These are phyloP conservation scores for Nevesoporus exiguus DNA, from an alignment of 768 basidiomycete species.

Conservation along the genomic window DNA sequence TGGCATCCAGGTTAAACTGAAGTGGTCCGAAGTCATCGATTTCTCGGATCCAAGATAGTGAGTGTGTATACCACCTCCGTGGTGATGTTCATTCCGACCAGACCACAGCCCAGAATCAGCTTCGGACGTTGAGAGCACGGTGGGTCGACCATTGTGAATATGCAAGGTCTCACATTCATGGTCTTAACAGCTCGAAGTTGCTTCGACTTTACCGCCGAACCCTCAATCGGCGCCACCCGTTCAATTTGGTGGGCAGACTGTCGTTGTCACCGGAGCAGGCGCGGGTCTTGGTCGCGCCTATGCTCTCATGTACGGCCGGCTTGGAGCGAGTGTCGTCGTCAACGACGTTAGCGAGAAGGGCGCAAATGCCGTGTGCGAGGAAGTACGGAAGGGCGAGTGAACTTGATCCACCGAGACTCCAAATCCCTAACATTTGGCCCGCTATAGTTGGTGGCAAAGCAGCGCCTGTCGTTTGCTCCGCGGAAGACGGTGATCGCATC, in stretches of 20 bases:
- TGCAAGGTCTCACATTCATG: neutral
- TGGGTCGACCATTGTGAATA: slow-evolving; percentile 21
- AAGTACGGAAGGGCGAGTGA: slow-evolving; percentile 68
- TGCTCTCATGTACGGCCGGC: slow-evolving; percentile 84
- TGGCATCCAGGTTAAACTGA: slow-evolving; percentile 62
- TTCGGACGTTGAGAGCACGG: slow-evolving; percentile 59
- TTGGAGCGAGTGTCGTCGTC: slow-evolving; percentile 95
- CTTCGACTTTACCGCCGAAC: slow-evolving; percentile 65
- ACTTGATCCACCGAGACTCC: neutral
- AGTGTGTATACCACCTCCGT: slow-evolving; percentile 33
- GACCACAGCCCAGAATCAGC: slow-evolving; percentile 56
- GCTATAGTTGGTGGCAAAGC: slow-evolving; percentile 84
- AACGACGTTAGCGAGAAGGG: slow-evolving; percentile 91
- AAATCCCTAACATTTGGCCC: neutral
- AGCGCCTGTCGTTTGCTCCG: slow-evolving; percentile 75
- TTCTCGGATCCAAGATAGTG: slow-evolving; percentile 71
- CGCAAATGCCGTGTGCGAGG: slow-evolving; percentile 81
- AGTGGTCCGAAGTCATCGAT: slow-evolving; percentile 79
- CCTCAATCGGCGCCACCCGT: slow-evolving; percentile 65
- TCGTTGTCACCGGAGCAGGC: slow-evolving; percentile 92
- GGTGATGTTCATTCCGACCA: slow-evolving; percentile 7
- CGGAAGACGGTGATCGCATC: slow-evolving; percentile 87
- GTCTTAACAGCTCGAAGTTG: slow-evolving; percentile 52
- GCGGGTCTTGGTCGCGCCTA: slow-evolving; percentile 92
- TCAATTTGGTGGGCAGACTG: slow-evolving; percentile 85